Percentiles rank a stretch among this genome's conserved stretches.
Conservation (phyloP, 2,329 filamentous ascomycete genomes). For the Ophiostoma sp. region DNA sequence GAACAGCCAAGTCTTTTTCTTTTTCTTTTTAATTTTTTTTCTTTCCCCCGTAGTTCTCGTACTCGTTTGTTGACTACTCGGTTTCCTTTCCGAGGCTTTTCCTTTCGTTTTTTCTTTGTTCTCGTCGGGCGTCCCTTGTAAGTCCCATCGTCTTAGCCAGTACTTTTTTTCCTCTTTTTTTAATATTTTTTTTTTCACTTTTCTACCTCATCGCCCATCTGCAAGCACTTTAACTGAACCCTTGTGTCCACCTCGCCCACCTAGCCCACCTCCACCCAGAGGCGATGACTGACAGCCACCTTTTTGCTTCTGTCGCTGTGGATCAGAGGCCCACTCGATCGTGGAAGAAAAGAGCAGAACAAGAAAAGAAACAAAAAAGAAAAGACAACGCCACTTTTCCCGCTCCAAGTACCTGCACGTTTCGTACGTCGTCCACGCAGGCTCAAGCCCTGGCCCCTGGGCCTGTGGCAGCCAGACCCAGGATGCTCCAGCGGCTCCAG, state of each 20-base stretch:
- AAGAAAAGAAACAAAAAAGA: too few relatives aligned
- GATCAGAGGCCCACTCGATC: neutral
- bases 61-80: neutral
- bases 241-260: constrained; percentile 1
- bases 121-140: neutral
- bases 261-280: neutral
- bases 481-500: neutral
- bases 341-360: neutral
- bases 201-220: neutral
- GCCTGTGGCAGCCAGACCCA: neutral
- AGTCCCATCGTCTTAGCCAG: neutral
- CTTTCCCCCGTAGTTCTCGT: neutral
- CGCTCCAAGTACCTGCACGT: neutral
- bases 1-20: neutral
- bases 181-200: neutral
- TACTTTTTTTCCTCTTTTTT: neutral
- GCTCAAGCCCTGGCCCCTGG: neutral
- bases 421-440: neutral
- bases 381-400: neutral
- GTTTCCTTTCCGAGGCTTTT: neutral
- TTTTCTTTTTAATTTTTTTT: neutral
- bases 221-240: constrained; percentile 9
- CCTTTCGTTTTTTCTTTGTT: neutral
- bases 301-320: neutral
- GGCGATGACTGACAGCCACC: constrained; percentile 12